A percentile compares a stretch with the other conserved stretches of the same genome.
Evolutionary conservation across 1,284 basidiomycete species (phyloP).

Genomic region (Schizophyllum commune): DNA sequence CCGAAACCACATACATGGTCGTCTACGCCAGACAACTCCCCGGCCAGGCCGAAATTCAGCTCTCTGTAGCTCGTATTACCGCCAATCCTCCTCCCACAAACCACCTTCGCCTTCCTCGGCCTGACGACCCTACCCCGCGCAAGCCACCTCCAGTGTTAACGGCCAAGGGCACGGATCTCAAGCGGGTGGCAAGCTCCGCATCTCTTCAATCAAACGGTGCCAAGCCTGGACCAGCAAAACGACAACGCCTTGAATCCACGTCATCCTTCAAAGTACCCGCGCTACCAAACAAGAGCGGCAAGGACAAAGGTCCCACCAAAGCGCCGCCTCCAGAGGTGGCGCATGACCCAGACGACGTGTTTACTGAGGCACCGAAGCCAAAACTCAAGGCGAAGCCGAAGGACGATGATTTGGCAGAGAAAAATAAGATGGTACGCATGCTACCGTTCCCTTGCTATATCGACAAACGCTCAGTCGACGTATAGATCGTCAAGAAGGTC

Average conservation of each 20-base stretch:
- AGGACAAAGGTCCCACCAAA: conserved; percentile 21
- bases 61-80: conserved; percentile 53
- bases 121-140: conserved; percentile 72
- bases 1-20: conserved; percentile 59
- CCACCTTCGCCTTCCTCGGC: conserved; percentile 44
- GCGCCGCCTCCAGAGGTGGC: conserved; percentile 24
- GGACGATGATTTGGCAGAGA: conserved; percentile 10
- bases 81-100: conserved; percentile 29
- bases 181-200: conserved; percentile 21
- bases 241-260: conserved; percentile 27
- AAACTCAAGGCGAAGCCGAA: conserved; percentile 21
- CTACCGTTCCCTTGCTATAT: neutral
- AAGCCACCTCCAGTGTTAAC: conserved; percentile 40
- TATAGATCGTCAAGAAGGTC: conserved; percentile 13
- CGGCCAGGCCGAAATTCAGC: conserved; percentile 26
- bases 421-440: conserved; percentile 11
- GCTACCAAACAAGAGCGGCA: conserved; percentile 10
- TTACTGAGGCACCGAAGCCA: conserved; percentile 27
- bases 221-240: conserved; percentile 13
- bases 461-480: neutral
- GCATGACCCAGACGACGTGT: conserved; percentile 37
- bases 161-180: conserved; percentile 15
- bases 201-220: conserved; percentile 4
- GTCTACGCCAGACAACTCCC: conserved; percentile 46
- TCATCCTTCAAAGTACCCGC: conserved; percentile 41